Evolutionary conservation across 2,329 filamentous ascomycete species (phyloP), one percentile per base, ranked within the genome.

Genomic region (Tympanopsis confertula): DNA sequence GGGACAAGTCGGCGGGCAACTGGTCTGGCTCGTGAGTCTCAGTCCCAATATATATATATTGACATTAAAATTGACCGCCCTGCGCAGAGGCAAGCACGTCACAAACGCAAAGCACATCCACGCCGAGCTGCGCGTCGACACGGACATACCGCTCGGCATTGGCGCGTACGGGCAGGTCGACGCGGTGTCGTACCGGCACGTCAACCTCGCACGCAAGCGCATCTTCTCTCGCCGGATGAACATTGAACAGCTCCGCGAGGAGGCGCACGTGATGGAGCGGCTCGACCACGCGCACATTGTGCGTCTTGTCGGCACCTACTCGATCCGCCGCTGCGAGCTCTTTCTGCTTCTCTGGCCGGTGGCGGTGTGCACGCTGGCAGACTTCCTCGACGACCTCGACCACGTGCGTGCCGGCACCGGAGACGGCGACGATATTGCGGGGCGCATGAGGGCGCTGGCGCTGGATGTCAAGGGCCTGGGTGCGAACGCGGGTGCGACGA

Each of bases 261-360:
- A 69, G 48, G 62, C 62, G 19, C 50, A 63, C 41, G 62, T 62
- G 4, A 68, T 69, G 64, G 60, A 64, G 41, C 59, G 59, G 41
- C 53, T 69, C 5, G 57, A 59, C 29, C 66, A 69, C 43, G 58
- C 59, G 35, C 66, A 69, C 45, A 62, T 69, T 35, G 57, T 69
- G 39, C 63, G 58, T 45, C 48, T 69, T 17, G 58, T 68, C 14
- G 65, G 65, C 2, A 63, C 65, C 2, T 69, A 69, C 44, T 61
- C 59, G 29, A 52, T 56, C 4, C 55, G 54, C 18, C 50, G 47
- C 7, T 55, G 58, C 40, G 54, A 64, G 39, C 46, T 69, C 4
- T 68, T 61, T 39, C 49, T 69, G 10, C 53, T 69, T 29, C 55
- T 67, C 20, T 68, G 64, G 58, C 66, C 65, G 10, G 65, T 59